A percentile compares a stretch with the other conserved stretches of the same genome.
Evolutionary conservation across 164 flowering plant genomes (phyloP).

Genomic region (Malania oleifera): DNA sequence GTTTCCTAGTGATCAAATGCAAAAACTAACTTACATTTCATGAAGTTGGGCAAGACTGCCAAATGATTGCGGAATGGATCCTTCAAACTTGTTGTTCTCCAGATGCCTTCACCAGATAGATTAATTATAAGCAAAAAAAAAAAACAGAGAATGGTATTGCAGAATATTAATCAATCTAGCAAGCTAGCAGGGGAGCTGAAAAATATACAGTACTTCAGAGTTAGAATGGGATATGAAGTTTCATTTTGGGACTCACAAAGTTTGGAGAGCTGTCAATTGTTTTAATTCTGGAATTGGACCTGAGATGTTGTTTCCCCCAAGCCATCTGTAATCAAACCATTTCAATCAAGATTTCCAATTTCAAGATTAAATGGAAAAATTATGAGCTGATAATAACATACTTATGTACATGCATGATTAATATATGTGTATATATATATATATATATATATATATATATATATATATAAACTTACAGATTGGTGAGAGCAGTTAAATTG

Average conservation of each 20-base stretch:
- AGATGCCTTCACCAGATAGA: constrained; percentile 49
- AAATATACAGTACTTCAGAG: no score
- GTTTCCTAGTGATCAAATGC: no score
- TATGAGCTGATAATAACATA: no score
- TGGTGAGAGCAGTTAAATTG: constrained; percentile 48
- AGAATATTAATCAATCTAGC: no score
- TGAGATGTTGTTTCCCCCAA: constrained; percentile 55
- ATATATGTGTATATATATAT: no score
- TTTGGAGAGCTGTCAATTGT: constrained; percentile 32
- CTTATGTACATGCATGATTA: no score
- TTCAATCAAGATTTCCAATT: not conserved
- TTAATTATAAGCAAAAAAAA: no score
- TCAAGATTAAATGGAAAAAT: no score
- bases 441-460: no score
- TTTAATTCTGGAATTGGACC: constrained; percentile 62
- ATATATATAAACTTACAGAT: no score
- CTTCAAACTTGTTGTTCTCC: constrained; percentile 68
- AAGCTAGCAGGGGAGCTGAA: constrained; percentile 14
- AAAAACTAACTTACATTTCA: constrained; percentile 46
- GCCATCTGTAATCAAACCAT: constrained; percentile 33
- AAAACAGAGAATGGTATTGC: not conserved
- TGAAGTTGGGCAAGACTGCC: constrained; percentile 39
- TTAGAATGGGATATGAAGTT: not conserved
- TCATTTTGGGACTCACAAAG: constrained; percentile 42
- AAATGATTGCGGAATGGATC: constrained; percentile 51